Base-by-base conservation (phyloP, 169 alveolate genomes). In the Toxoplasma gondii region DNA sequence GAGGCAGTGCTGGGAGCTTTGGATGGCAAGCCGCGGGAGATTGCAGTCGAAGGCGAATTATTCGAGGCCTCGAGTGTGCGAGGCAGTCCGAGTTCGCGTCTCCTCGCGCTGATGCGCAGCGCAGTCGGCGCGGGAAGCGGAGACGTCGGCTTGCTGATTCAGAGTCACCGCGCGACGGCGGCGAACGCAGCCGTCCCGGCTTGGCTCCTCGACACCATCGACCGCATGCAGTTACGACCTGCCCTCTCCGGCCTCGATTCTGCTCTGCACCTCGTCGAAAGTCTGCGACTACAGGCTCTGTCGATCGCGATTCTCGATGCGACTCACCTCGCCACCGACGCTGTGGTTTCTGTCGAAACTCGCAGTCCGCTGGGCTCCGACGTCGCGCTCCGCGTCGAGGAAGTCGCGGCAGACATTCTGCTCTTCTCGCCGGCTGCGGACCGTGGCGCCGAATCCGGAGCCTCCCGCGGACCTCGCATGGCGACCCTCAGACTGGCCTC, bases 181-280 rank as follows among this genome's bases (percentile, higher is more conserved):
- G 29, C 19, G 31, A 34, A 22, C 39, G 27, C 39, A 78, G 43
- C 86, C 86, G 7, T 0, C 17, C 90, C 90, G 27, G 43, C 38
- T 16, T 82, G 90, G 90, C 90, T 82, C 38, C 67, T 82, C 53
- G 67, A 82, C 34, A 49, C 64, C 64, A 82, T 82, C 64, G 90
- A 82, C 67, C 53, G 64, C 67, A 82, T 82, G 90, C 90, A 82
- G 39, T 39, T 82, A 10, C 22, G 41, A 24, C 90, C 90, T 12
- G 12, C 90, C 7, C 90, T 82, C 38, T 43, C 67, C 36, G 64
- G 90, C 34, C 16, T 82, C 38, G 67, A 24, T 10, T 82, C 90
- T 7, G 54, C 67, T 10, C 36, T 82, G 64, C 31, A 16, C 4
- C 67, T 44, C 31, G 64, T 82, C 19, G 67, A 82, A 31, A 36